Evolutionary conservation across 768 basidiomycete species (phyloP), one percentile per base, ranked within the genome.

Genomic region (Suillus subalutaceus): DNA sequence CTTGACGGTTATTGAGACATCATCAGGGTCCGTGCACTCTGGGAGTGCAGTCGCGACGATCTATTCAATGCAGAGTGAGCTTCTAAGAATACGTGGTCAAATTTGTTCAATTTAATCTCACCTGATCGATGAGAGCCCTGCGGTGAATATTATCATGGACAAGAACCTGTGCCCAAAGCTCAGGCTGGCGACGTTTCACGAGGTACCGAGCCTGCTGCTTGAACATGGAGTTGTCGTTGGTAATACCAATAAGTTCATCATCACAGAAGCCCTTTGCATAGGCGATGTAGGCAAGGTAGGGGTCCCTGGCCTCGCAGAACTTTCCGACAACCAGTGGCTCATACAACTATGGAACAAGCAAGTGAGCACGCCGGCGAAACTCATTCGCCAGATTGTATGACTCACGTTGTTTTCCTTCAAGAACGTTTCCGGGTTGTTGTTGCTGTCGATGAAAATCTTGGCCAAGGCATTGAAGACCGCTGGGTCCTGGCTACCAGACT

Each of bases 161-260:
- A 64, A 99, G 89, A 43, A 99, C 97, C 79, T 98, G 95, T 2
- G 91, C 88, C 97, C 97, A 99, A 38, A 99, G 88, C 67, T 99
- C 97, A 18, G 92, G 88, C 68, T 94, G 90, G 68, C 97, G 93
- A 71, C 97, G 90, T 80, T 96, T 97, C 74, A 98, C 93, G 65
- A 99, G 88, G 80, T 99, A 99, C 37, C 97, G 91, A 62, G 97
- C 94, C 79, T 99, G 97, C 73, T 99, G 97, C 80, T 99, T 99
- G 87, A 96, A 99, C 97, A 99, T 99, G 15, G 96, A 90, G 82
- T 99, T 99, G 70, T 97, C 96, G 75, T 99, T 99, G 58, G 97
- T 99, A 77, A 99, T 97, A 26, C 88, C 78, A 74, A 99, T 96
- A 66, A 99, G 86, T 79, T 99, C 97, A 6, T 99, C 95, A 70